Evolutionary conservation across 345 rosid genomes (phyloP).

Genomic region (Salix caprea): DNA sequence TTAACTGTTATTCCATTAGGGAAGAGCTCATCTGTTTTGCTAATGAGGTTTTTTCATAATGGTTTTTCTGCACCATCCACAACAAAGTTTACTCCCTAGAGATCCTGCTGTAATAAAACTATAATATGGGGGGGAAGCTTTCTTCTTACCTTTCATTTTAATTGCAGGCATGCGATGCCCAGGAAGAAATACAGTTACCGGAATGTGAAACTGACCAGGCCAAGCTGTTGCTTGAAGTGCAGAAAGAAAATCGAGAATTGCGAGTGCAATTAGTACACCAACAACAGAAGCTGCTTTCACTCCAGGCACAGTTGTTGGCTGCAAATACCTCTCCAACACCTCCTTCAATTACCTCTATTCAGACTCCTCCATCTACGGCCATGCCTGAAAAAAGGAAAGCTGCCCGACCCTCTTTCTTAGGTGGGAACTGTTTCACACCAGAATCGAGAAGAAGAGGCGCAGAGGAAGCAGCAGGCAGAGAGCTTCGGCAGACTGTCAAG

Average conservation of each 20-base stretch:
- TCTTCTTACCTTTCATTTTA: not conserved
- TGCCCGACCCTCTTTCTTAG: slow-evolving; percentile 60
- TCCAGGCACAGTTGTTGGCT: slow-evolving; percentile 70
- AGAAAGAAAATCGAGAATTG: slow-evolving; percentile 79
- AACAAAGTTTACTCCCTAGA: no score
- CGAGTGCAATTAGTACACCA: slow-evolving; percentile 67
- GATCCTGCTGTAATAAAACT: no score
- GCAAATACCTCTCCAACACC: slow-evolving; percentile 67
- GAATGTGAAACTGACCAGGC: slow-evolving; percentile 56
- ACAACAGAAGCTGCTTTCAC: slow-evolving; percentile 63
- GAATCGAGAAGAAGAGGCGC: slow-evolving; percentile 52
- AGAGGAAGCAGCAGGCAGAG: slow-evolving; percentile 43
- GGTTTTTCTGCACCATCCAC: no score
- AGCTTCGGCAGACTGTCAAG: slow-evolving; percentile 59
- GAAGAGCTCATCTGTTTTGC: not conserved
- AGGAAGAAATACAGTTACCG: slow-evolving; percentile 46
- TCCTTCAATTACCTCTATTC: slow-evolving; percentile 58
- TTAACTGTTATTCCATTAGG: not conserved
- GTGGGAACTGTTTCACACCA: slow-evolving; percentile 71
- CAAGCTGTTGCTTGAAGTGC: slow-evolving; percentile 71
- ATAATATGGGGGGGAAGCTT: no score
- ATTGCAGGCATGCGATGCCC: slow-evolving; percentile 47
- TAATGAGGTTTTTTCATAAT: no score
- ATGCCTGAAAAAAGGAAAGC: slow-evolving; percentile 54
- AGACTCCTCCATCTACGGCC: slow-evolving; percentile 71